phyloP scores from a whole-genome alignment of 2,329 filamentous ascomycete species.

The Verticillium albo-atrum region DNA sequence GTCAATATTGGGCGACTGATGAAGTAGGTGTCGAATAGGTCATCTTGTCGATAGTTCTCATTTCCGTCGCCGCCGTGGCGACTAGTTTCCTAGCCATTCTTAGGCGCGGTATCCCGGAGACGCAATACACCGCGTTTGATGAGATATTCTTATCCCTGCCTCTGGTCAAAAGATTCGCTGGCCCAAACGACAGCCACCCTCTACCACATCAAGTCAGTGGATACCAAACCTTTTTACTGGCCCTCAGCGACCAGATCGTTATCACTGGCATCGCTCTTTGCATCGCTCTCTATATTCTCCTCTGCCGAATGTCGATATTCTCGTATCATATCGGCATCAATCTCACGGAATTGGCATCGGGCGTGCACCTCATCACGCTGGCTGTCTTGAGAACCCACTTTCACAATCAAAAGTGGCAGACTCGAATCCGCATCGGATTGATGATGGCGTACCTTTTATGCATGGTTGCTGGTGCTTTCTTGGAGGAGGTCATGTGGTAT shows the following conservation, averaged over 20 bases:
- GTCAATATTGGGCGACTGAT: no score
- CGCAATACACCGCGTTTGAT: neutral
- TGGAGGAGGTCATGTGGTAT: neutral
- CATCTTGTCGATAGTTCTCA: neutral
- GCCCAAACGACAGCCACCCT: neutral
- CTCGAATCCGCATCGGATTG: neutral
- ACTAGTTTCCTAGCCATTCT: neutral
- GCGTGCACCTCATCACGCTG: neutral
- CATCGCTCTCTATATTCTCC: neutral
- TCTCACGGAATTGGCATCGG: neutral
- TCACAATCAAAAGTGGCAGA: neutral
- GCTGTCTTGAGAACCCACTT: neutral
- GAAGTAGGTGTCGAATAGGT: neutral
- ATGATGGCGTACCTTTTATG: neutral
- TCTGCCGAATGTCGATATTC: neutral
- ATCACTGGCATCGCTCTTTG: neutral
- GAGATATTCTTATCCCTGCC: neutral
- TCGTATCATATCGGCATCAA: neutral
- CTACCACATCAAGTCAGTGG: neutral
- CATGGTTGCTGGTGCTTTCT: neutral
- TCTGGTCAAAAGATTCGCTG: neutral
- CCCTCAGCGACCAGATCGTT: neutral
- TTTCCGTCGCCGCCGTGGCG: neutral
- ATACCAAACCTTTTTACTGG: neutral
- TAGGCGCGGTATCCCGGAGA: neutral